Base-by-base conservation (phyloP, 2,329 filamentous ascomycete species). In the Penicillium sp. region DNA sequence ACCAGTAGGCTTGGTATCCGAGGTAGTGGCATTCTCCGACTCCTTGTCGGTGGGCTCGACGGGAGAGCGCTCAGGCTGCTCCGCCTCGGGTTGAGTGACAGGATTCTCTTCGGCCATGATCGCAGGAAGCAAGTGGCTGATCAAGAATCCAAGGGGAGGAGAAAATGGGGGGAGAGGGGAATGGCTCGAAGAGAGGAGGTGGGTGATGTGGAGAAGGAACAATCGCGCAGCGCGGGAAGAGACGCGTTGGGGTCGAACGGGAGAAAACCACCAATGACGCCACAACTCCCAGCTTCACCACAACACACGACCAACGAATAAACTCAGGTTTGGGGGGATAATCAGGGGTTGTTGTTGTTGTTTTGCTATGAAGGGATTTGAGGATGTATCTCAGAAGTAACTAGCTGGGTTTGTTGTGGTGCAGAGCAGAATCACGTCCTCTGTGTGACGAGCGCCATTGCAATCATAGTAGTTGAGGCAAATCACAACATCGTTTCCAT, bases 41-140 rank as follows among this genome's bases (percentile, higher is more conserved):
- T 56, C 57, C 68, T 66, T 67, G 73, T 74, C 71, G 62, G 65
- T 64, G 37, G 67, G 53, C 57, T 72, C 61, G 55, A 54, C 62
- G 50, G 65, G 58, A 58, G 63, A 64, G 63, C 61, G 71, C 69
- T 72, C 71, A 26, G 66, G 62, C 66, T 68, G 67, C 64, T 75
- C 71, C 59, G 59, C 67, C 57, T 68, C 68, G 52, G 71, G 63
- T 59, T 68, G 63, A 62, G 70, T 61, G 57, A 71, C 67, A 63
- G 71, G 68, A 50, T 70, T 71, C 56, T 73, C 71, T 56, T 78
- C 76, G 60, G 76, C 71, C 70, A 78, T 78, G 62, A 62, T 73
- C 66, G 62, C 57, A 58, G 48, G 26, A 37, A 48, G 42, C 21
- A 64, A 47, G 50, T 59, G 55, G 52, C 44, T 60, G 61, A 55